Conservation (phyloP, 768 basidiomycete genomes). For the Fistulinella prunicolor region DNA sequence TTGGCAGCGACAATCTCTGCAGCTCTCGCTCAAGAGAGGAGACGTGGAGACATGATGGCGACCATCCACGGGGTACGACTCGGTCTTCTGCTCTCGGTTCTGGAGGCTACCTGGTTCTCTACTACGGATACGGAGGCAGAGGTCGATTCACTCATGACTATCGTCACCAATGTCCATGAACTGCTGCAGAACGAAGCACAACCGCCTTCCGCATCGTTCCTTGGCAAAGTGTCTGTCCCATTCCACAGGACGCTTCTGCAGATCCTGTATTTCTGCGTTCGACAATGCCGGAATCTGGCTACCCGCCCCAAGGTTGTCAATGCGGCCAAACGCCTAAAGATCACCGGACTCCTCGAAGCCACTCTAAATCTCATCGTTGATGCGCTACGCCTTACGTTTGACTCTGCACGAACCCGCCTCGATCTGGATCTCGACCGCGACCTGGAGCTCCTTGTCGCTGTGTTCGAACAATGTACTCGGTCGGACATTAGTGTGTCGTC, state of each 20-base stretch:
- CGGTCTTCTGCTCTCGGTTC: conserved; percentile 65
- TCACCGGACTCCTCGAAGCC: conserved; percentile 60
- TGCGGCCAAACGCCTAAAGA: conserved; percentile 58
- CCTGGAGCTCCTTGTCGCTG: conserved; percentile 75
- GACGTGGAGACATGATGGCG: conserved; percentile 82
- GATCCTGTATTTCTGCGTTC: conserved; percentile 73
- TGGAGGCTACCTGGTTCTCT: conserved; percentile 81
- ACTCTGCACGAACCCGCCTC: conserved; percentile 52
- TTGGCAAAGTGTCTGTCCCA: conserved; percentile 56
- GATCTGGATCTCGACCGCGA: conserved; percentile 74
- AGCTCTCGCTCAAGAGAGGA: conserved; percentile 62
- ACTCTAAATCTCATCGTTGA: conserved; percentile 66
- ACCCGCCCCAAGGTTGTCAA: conserved; percentile 49
- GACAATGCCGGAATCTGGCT: conserved; percentile 54
- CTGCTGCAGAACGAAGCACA: conserved; percentile 75
- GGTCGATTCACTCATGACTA: conserved; percentile 54
- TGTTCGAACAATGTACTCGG: conserved; percentile 79
- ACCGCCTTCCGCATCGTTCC: conserved; percentile 68
- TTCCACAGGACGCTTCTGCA: conserved; percentile 83
- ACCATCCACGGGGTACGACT: conserved; percentile 75
- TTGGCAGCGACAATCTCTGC: conserved; percentile 64
- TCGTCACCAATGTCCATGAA: conserved; percentile 58
- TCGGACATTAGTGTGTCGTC: conserved; percentile 67
- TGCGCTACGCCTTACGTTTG: conserved; percentile 61
- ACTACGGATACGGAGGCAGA: conserved; percentile 52